A percentile compares a stretch with the other conserved stretches of the same genome.
phyloP scores from a whole-genome alignment of 768 basidiomycete genomes.

The Lactarius deliciosus region DNA sequence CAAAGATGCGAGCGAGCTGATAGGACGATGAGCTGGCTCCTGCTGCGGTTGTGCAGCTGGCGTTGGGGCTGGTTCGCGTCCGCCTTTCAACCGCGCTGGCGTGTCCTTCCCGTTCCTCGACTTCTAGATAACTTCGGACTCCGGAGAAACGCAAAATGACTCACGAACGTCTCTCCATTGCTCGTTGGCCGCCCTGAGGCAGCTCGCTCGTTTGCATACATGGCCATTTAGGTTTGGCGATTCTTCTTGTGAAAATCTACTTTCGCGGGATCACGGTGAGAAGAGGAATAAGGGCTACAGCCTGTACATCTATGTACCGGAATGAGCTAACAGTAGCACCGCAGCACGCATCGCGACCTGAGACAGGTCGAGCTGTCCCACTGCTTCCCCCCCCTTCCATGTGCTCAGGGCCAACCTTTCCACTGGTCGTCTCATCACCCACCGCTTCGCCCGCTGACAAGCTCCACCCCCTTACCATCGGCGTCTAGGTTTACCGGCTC shows the following conservation, averaged over 20 bases:
- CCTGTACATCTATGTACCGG: background rate
- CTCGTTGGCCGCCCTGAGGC: background rate
- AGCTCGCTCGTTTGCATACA: background rate
- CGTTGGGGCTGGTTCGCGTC: background rate
- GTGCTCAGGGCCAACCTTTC: slow-evolving; percentile 6
- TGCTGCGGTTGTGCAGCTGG: background rate
- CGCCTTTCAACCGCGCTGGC: background rate
- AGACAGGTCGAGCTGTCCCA: background rate
- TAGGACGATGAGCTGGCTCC: background rate
- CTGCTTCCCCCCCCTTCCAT: background rate
- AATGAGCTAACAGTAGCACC: background rate
- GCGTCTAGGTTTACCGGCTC: background rate
- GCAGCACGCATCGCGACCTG: background rate
- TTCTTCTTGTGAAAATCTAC: background rate
- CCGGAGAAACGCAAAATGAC: background rate
- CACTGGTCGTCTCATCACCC: slow-evolving; percentile 2
- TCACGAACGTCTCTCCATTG: background rate
- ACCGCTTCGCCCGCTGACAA: background rate
- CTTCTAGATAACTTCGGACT: background rate
- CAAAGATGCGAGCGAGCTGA: background rate
- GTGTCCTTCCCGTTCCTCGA: background rate
- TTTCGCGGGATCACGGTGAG: background rate
- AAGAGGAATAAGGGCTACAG: background rate
- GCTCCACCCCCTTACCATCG: background rate
- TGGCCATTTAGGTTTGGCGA: background rate